Conservation (phyloP, 805 yeast genomes). For the Ogataea nonfermentans region DNA sequence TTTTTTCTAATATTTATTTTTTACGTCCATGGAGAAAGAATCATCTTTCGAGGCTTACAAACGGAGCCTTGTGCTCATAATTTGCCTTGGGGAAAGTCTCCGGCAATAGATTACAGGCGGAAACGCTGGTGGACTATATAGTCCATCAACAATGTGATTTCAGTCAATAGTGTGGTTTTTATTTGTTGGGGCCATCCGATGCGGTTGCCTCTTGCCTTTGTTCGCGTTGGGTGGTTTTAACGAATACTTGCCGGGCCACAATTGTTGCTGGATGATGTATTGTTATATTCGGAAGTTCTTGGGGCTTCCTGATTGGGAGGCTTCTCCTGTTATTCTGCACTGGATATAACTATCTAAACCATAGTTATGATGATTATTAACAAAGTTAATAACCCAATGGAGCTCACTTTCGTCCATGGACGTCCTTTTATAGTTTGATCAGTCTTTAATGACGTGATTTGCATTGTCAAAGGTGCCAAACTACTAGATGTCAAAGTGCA, state of each 20-base stretch:
- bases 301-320: constrained; percentile 13
- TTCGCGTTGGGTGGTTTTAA: background rate
- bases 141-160: constrained; percentile 13
- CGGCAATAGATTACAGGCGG: constrained; percentile 65
- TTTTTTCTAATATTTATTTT: constrained; percentile 20
- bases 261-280: background rate
- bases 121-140: constrained; percentile 39
- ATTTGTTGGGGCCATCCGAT: constrained; percentile 1
- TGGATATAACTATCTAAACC: constrained; percentile 56
- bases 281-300: constrained; percentile 3
- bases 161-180: constrained; percentile 1
- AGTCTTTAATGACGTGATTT: constrained; percentile 30
- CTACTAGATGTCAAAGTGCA: constrained; percentile 27
- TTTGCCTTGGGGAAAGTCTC: constrained; percentile 87
- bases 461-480: constrained; percentile 72
- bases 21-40: constrained; percentile 68
- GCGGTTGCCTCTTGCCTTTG: constrained; percentile 18
- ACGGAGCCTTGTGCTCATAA: constrained; percentile 37
- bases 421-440: constrained; percentile 36
- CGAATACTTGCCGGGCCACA: constrained; percentile 17
- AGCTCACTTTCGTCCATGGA: constrained; percentile 76
- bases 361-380: constrained; percentile 71
- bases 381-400: constrained; percentile 64
- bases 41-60: constrained; percentile 72
- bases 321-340: constrained; percentile 50